A percentile compares a stretch with the other conserved stretches of the same genome.
These are phyloP conservation scores for Cytospora piceae DNA, from an alignment of 2,329 filamentous ascomycete genomes.

Conservation along the genomic window DNA sequence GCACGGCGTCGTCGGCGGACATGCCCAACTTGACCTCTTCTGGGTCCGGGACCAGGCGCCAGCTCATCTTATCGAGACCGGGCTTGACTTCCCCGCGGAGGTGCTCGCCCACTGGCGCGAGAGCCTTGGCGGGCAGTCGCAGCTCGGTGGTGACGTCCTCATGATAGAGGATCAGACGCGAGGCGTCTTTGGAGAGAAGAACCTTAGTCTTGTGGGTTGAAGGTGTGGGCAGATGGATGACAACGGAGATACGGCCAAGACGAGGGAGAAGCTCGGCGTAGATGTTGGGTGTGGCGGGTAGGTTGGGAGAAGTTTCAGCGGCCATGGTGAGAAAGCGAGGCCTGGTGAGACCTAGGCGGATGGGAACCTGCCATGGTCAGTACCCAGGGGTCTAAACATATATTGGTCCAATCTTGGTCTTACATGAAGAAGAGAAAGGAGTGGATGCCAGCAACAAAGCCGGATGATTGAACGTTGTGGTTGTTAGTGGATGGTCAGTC, in stretches of 20 bases:
- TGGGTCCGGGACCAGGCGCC: slow-evolving; percentile 29
- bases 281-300: slow-evolving; percentile 39
- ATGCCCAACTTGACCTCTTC: slow-evolving; percentile 43
- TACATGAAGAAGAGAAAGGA: neutral
- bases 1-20: slow-evolving; percentile 33
- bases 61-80: slow-evolving; percentile 37
- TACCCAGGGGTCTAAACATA: neutral
- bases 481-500: neutral
- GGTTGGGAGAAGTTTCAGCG: neutral
- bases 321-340: slow-evolving; percentile 3
- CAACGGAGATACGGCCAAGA: slow-evolving; percentile 66
- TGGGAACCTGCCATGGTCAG: neutral
- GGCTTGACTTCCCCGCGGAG: slow-evolving; percentile 43
- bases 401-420: neutral
- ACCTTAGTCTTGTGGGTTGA: slow-evolving; percentile 48
- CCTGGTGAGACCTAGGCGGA: neutral
- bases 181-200: slow-evolving; percentile 50
- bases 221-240: slow-evolving; percentile 53
- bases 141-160: slow-evolving; percentile 42
- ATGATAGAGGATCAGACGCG: slow-evolving; percentile 53
- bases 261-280: slow-evolving; percentile 70
- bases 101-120: slow-evolving; percentile 31
- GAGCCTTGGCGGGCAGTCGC: slow-evolving; percentile 49
- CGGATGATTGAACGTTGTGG: neutral
- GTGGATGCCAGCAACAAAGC: neutral